phyloP scores from a whole-genome alignment of 345 rosid species.

The Mangifera indica region DNA sequence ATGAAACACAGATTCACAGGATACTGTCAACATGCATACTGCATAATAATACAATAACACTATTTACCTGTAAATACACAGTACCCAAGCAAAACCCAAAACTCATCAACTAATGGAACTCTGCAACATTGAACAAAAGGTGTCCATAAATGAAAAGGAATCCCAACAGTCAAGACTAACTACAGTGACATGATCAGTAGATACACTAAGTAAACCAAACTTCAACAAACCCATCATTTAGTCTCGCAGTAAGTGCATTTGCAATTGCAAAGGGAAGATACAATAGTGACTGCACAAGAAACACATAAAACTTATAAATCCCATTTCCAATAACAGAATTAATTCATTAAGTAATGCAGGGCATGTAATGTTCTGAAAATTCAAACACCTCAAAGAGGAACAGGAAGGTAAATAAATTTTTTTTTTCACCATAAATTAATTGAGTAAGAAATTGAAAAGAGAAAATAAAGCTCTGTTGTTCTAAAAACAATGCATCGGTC shows the following conservation, averaged over 20 bases:
- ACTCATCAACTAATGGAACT: slow-evolving; percentile 82
- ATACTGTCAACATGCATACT: neutral
- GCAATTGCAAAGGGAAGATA: slow-evolving; percentile 96
- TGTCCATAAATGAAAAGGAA: slow-evolving; percentile 7
- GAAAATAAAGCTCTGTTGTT: neutral
- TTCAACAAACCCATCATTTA: slow-evolving; percentile 83
- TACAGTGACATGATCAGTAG: neutral
- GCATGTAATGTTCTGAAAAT: neutral
- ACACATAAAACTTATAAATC: slow-evolving; percentile 15
- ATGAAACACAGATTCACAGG: neutral
- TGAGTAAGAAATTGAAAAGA: neutral
- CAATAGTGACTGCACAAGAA: slow-evolving; percentile 65
- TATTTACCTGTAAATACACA: slow-evolving; percentile 74
- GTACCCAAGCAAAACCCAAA: slow-evolving; percentile 93
- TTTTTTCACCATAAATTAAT: neutral
- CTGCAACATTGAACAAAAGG: slow-evolving; percentile 42
- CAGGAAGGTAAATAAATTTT: neutral
- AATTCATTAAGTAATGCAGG: slow-evolving; percentile 1
- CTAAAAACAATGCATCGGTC: neutral
- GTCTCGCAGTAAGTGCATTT: slow-evolving; percentile 82
- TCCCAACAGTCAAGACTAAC: neutral
- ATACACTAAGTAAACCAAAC: slow-evolving; percentile 6
- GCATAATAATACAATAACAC: neutral
- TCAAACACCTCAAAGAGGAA: neutral
- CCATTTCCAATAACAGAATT: slow-evolving; percentile 1